phyloP scores from a whole-genome alignment of 352 stramenopile genomes.

The Globisporangium takayamanum region DNA sequence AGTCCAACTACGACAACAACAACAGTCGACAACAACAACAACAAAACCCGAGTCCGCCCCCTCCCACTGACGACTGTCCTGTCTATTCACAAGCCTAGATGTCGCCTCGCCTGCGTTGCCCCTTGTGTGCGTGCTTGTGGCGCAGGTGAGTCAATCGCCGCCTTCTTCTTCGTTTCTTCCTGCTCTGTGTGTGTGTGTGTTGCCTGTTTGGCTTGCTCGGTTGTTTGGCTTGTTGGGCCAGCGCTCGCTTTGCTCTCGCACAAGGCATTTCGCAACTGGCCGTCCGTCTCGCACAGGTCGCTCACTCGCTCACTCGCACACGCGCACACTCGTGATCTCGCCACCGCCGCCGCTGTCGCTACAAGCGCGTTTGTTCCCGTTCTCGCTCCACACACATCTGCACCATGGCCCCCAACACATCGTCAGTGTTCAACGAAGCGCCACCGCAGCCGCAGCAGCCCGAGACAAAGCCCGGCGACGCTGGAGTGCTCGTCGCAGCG shows the following conservation, averaged over 20 bases:
- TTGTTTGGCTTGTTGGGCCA: no score
- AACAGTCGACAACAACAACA: no score
- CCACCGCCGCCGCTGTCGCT: conserved; percentile 1
- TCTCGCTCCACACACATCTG: not conserved
- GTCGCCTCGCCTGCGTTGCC: not conserved
- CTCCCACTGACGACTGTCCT: no score
- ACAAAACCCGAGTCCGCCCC: no score
- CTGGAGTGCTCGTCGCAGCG: conserved; percentile 30
- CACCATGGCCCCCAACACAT: conserved; percentile 48
- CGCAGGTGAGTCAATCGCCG: not conserved
- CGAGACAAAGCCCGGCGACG: conserved; percentile 13
- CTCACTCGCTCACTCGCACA: not conserved
- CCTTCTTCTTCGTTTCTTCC: conserved; percentile 5
- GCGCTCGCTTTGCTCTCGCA: not conserved
- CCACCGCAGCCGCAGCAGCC: conserved; percentile 22
- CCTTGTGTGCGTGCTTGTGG: conserved; percentile 9
- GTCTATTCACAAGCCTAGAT: not conserved
- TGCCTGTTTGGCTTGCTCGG: no score
- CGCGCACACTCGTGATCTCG: not conserved
- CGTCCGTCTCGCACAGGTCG: conserved; percentile 7
- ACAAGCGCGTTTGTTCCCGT: not conserved
- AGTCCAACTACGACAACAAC: no score
- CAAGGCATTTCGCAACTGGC: conserved; percentile 16
- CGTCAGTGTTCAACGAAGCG: conserved; percentile 55
- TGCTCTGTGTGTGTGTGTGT: not conserved